Evolutionary conservation across 2,329 filamentous ascomycete genomes (phyloP).

Genomic region (Cladosporium sp.): DNA sequence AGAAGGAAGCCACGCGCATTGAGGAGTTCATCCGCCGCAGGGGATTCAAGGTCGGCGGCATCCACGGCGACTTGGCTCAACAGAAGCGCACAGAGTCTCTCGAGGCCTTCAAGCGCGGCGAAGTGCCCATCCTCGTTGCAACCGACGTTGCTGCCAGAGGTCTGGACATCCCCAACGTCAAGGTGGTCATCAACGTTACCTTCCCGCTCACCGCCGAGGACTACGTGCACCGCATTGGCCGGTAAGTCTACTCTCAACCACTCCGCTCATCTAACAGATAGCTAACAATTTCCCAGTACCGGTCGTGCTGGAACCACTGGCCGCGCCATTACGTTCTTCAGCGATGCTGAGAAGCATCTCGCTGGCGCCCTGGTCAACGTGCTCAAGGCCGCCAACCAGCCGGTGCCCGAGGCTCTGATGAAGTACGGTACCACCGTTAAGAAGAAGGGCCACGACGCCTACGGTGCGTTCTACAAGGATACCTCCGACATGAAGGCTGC

Average conservation of each 20-base stretch:
- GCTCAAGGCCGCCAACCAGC: conserved; percentile 84
- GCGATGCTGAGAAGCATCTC: conserved; percentile 85
- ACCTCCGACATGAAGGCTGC: conserved; percentile 75
- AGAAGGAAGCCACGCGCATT: conserved; percentile 91
- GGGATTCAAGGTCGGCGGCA: conserved; percentile 79
- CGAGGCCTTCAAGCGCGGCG: conserved; percentile 82
- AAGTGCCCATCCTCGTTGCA: conserved; percentile 78
- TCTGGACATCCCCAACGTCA: conserved; percentile 90
- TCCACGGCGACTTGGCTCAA: conserved; percentile 88
- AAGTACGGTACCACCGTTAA: conserved; percentile 98
- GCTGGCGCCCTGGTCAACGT: conserved; percentile 93
- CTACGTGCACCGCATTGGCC: conserved; percentile 92
- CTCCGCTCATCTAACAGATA: background rate
- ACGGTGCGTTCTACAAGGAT: conserved; percentile 94
- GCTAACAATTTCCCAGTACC: conserved; percentile 53
- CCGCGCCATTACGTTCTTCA: conserved; percentile 87
- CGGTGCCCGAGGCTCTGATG: conserved; percentile 80
- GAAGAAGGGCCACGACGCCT: conserved; percentile 95
- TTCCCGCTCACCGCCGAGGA: conserved; percentile 95
- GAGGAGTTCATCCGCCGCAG: conserved; percentile 73
- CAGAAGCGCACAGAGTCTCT: conserved; percentile 81
- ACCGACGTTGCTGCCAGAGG: conserved; percentile 95
- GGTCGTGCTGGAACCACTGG: conserved; percentile 88
- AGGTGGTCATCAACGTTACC: conserved; percentile 88
- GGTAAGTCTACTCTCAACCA: conserved; percentile 24